phyloP scores from a whole-genome alignment of 1,284 basidiomycete species.

The Neotropicomus parvogracilis region DNA sequence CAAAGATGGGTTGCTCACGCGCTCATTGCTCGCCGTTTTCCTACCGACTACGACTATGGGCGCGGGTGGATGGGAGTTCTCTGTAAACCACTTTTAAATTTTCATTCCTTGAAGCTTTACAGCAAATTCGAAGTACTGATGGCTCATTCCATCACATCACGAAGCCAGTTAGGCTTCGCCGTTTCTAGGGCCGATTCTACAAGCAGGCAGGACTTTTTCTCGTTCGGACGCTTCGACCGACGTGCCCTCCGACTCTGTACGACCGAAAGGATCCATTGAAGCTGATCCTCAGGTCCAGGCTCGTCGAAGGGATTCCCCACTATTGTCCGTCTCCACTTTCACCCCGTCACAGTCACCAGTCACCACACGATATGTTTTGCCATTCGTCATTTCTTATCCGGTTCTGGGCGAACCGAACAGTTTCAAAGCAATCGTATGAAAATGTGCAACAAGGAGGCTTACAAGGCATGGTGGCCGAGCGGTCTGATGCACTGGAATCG shows the following conservation, averaged over 20 bases:
- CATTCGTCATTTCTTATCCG: too few relatives aligned
- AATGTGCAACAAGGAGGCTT: not conserved
- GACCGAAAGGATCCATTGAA: too few relatives aligned
- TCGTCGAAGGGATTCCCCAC: too few relatives aligned
- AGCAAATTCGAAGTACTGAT: not conserved
- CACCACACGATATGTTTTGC: too few relatives aligned
- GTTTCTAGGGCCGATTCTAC: not conserved
- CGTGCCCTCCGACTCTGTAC: too few relatives aligned
- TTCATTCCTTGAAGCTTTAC: not conserved
- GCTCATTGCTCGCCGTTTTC: not conserved
- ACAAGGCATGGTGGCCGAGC: slow-evolving; percentile 55
- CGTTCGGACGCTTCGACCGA: too few relatives aligned
- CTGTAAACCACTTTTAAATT: not conserved
- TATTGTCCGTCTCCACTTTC: too few relatives aligned
- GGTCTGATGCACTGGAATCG: slow-evolving; percentile 55
- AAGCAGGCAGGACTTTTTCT: too few relatives aligned
- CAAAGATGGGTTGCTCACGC: slow-evolving; percentile 15
- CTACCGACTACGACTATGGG: slow-evolving; percentile 3
- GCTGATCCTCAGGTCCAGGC: too few relatives aligned
- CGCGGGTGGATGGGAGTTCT: not conserved
- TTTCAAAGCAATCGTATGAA: not conserved
- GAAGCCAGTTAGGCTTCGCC: not conserved
- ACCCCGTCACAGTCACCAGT: too few relatives aligned
- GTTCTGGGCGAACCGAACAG: too few relatives aligned
- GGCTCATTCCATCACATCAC: not conserved